Conservation (phyloP, 768 basidiomycete species). For the Exsudoporus frostii region DNA sequence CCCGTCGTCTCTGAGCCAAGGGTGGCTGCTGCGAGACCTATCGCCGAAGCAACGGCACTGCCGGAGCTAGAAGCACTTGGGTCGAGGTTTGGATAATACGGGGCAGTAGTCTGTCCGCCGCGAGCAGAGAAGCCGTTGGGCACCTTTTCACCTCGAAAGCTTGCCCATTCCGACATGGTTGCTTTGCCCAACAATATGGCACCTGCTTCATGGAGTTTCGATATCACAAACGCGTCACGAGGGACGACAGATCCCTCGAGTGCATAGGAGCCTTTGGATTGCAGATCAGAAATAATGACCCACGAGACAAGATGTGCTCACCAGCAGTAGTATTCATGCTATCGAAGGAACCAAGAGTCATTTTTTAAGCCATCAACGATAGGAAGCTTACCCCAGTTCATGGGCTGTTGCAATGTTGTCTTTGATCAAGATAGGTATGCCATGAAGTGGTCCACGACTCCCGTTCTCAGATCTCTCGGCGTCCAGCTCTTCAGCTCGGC, state of each 20-base stretch:
- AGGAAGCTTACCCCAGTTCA: constrained; percentile 23
- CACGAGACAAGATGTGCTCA: constrained; percentile 33
- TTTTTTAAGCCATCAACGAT: not conserved
- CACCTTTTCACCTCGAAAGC: constrained; percentile 34
- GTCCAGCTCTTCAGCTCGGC: constrained; percentile 50
- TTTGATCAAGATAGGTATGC: constrained; percentile 58
- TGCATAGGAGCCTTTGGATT: constrained; percentile 32
- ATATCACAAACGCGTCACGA: constrained; percentile 34
- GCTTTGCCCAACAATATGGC: constrained; percentile 42
- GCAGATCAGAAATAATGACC: not conserved
- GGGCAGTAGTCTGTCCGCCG: constrained; percentile 41
- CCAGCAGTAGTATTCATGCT: constrained; percentile 49
- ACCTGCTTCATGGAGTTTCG: constrained; percentile 31
- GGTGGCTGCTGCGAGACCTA: constrained; percentile 43
- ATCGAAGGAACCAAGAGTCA: not conserved
- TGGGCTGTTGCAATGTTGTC: constrained; percentile 38
- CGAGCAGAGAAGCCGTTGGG: constrained; percentile 45
- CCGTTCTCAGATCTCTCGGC: constrained; percentile 46
- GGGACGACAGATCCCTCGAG: constrained; percentile 38
- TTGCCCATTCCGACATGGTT: constrained; percentile 42
- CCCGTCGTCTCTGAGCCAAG: constrained; percentile 51
- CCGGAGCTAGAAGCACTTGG: constrained; percentile 43
- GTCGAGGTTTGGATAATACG: constrained; percentile 42
- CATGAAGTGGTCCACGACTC: constrained; percentile 50
- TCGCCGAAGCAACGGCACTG: constrained; percentile 40